Base-by-base conservation (phyloP, 805 yeast genomes). In the Yarrowia sp. region DNA sequence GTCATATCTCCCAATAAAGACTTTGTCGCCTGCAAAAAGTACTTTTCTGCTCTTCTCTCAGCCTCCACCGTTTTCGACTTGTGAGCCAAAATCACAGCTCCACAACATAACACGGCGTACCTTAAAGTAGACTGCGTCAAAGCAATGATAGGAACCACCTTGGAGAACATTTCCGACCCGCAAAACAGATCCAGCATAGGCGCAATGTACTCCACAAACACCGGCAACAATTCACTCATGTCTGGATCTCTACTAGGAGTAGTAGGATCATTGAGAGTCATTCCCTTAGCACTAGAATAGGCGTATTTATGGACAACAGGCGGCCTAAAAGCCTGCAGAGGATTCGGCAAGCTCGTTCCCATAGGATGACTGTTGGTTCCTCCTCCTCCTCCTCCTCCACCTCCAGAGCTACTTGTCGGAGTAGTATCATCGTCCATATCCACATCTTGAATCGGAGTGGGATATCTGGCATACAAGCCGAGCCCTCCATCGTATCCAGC, bases 101-200 rank as follows among this genome's bases (percentile, higher is more conserved):
- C 61, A 38, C 61, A 55, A 7, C 61, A 55, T 3, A 41, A 10
- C 1, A 55, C 61, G 2, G 39, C 15, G n/a, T 55, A 41, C 38
- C 14, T 18, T 1, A 55, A 3, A 2, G 61, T 55, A 4, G 61
- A 47, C 38, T 55, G 61, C 4, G 47, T 55, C 14, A 55, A 22
- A 3, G 61, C 36, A 31, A 55, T 55, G 3, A 55, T 28, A n/a
- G 61, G 61, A 3, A 55, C 61, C 4, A 55, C 61, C 17, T 55
- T 55, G 45, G 61, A 55, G 35, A 55, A 55, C 61, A 55, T 55
- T 55, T 39, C 47, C 13, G 61, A 55, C 17, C 61, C 61, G 9
- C 61, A 55, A 15, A 55, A 55, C 9, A 55, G 8, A 13, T 55
- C 61, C 47, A 55, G 22, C 61, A 55, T 55, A 3, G 61, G 61